Percentiles rank a stretch among this genome's conserved stretches.
Evolutionary conservation across 2,329 filamentous ascomycete species (phyloP).

Genomic region (Fusarium neocosmosporiellum): DNA sequence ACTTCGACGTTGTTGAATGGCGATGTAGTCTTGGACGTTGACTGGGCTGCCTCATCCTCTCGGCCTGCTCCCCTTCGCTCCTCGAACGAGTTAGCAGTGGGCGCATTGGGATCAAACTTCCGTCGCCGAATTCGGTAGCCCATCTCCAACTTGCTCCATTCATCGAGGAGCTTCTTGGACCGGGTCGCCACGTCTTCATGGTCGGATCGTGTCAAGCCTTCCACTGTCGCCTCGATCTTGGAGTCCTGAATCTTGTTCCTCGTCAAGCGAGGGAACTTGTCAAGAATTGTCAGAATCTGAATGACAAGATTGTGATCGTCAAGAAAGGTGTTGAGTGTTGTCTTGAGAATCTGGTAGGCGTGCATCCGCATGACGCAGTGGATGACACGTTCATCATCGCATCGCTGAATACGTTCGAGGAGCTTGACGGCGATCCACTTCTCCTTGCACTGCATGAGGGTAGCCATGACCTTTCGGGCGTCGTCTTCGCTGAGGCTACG

Average conservation of each 20-base stretch:
- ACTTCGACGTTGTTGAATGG: conserved; percentile 62
- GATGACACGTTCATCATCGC: conserved; percentile 86
- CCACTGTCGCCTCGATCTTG: conserved; percentile 87
- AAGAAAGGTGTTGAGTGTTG: conserved; percentile 83
- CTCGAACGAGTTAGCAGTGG: conserved; percentile 67
- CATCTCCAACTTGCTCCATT: conserved; percentile 90
- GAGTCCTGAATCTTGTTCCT: conserved; percentile 98
- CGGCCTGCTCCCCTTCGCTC: conserved; percentile 67
- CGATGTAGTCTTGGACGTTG: conserved; percentile 54
- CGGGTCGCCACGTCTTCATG: conserved; percentile 81
- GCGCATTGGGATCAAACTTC: conserved; percentile 79
- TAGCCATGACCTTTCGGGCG: conserved; percentile 94
- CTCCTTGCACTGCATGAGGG: conserved; percentile 97
- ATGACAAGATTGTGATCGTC: conserved; percentile 91
- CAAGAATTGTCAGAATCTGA: conserved; percentile 89
- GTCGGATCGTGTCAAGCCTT: conserved; percentile 73
- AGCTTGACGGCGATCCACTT: conserved; percentile 99
- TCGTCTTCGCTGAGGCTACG: conserved; percentile 83
- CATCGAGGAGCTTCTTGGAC: conserved; percentile 77
- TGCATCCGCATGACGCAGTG: conserved; percentile 95
- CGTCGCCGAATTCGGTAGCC: conserved; percentile 94
- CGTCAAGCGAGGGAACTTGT: conserved; percentile 88
- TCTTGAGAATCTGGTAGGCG: conserved; percentile 94
- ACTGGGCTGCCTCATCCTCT: conserved; percentile 53
- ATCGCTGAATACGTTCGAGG: conserved; percentile 86